Percentiles rank a stretch among this genome's conserved stretches.
phyloP scores from a whole-genome alignment of 2,329 filamentous ascomycete species.

The Annulohypoxylon truncatum region DNA sequence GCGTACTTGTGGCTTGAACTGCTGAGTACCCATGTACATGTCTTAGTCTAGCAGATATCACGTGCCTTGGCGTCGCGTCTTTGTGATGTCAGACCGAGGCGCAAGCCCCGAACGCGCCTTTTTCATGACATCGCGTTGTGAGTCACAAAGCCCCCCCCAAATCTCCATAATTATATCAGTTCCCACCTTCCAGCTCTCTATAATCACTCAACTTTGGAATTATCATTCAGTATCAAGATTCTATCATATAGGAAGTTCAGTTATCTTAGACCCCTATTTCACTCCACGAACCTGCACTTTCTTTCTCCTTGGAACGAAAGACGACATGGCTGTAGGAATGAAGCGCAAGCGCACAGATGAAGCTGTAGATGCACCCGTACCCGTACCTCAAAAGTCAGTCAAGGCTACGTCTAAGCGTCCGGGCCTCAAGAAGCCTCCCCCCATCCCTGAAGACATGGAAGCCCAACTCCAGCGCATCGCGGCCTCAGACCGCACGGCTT shows the following conservation, averaged over 20 bases:
- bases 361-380: neutral
- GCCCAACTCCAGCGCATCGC: slow-evolving; percentile 60
- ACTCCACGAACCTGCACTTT: neutral
- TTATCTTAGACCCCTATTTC: neutral
- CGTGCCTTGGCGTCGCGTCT: slow-evolving; percentile 39
- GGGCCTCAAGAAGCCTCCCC: slow-evolving; percentile 1
- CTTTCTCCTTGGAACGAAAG: neutral
- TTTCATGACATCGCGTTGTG: slow-evolving; percentile 37
- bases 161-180: neutral
- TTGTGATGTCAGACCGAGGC: slow-evolving; percentile 25
- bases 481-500: slow-evolving; percentile 59
- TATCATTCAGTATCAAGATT: neutral
- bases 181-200: neutral
- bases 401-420: slow-evolving; percentile 14
- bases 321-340: slow-evolving; percentile 40
- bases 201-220: neutral
- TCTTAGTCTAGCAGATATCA: slow-evolving; percentile 9
- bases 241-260: neutral
- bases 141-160: slow-evolving; percentile 15
- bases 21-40: neutral
- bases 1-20: neutral
- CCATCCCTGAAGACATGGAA: slow-evolving; percentile 48
- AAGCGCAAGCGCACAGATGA: slow-evolving; percentile 46
- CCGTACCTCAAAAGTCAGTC: slow-evolving; percentile 23
- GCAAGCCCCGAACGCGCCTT: slow-evolving; percentile 42